phyloP scores from a whole-genome alignment of 1,139 yeast genomes.

The Suhomyces bolitotheri region DNA sequence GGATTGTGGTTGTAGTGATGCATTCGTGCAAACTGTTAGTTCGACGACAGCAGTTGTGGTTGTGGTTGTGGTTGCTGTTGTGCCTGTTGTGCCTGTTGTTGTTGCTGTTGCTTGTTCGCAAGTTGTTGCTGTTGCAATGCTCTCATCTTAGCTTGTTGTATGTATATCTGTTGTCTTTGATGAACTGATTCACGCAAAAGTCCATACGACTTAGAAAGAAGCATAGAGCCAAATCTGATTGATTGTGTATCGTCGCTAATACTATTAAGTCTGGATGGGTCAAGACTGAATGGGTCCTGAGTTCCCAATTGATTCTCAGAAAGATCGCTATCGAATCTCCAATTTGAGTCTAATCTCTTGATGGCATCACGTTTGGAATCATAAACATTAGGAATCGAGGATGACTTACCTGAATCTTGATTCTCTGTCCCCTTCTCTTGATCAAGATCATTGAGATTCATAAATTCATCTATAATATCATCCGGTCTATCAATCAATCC shows the following conservation, averaged over 20 bases:
- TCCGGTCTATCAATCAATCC: slow-evolving; percentile 39
- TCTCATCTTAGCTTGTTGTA: slow-evolving; percentile 49
- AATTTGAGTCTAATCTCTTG: slow-evolving; percentile 64
- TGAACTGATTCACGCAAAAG: slow-evolving; percentile 54
- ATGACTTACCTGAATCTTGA: slow-evolving; percentile 3
- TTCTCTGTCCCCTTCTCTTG: slow-evolving; percentile 21
- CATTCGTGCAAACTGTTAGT: neutral
- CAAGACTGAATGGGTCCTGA: slow-evolving; percentile 59
- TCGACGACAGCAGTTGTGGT: slow-evolving; percentile 1
- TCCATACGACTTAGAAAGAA: slow-evolving; percentile 82
- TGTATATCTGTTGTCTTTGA: slow-evolving; percentile 43
- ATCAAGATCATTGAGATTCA: slow-evolving; percentile 32
- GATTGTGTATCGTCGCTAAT: slow-evolving; percentile 86
- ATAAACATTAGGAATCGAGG: slow-evolving; percentile 43
- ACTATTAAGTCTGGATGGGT: slow-evolving; percentile 69
- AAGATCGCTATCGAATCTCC: slow-evolving; percentile 73
- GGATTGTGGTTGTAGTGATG: neutral
- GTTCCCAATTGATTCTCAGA: slow-evolving; percentile 49
- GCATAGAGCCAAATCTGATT: slow-evolving; percentile 88
- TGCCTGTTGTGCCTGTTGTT: slow-evolving; percentile 37
- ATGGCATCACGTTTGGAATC: slow-evolving; percentile 55
- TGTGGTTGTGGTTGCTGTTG: slow-evolving; percentile 9
- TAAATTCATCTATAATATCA: slow-evolving; percentile 39
- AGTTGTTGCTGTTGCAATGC: slow-evolving; percentile 45
- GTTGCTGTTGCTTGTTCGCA: slow-evolving; percentile 44